Evolutionary conservation across 169 alveolate species (phyloP).

Genomic region (Babesia ovata): DNA sequence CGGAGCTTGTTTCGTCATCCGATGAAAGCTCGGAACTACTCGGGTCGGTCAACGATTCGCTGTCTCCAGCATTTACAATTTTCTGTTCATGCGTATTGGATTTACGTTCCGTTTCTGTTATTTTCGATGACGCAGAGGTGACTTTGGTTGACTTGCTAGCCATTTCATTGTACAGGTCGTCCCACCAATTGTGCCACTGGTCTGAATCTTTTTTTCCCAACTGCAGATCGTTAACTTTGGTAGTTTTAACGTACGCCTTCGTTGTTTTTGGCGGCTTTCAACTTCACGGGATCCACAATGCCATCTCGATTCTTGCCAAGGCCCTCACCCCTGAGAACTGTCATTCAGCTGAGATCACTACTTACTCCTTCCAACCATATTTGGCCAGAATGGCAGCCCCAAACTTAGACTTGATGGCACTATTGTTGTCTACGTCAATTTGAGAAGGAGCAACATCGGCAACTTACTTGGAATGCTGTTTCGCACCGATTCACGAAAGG

Average conservation of each 20-base stretch:
- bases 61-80: neutral
- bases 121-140: neutral
- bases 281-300: constrained; percentile 41
- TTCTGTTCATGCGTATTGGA: neutral
- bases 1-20: neutral
- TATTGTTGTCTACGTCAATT: neutral
- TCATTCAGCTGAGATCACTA: neutral
- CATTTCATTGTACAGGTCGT: constrained; percentile 56
- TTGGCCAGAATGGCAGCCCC: constrained; percentile 63
- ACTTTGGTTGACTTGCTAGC: constrained; percentile 49
- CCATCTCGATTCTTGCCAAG: constrained; percentile 60
- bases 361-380: constrained; percentile 70
- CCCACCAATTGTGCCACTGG: constrained; percentile 71
- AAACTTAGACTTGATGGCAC: constrained; percentile 28
- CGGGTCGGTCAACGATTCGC: neutral
- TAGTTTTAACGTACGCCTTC: constrained; percentile 39
- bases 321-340: constrained; percentile 52
- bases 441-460: neutral
- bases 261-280: constrained; percentile 25
- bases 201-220: constrained; percentile 35
- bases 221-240: neutral
- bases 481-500: constrained; percentile 23
- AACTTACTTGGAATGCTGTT: neutral
- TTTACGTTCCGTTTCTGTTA: neutral
- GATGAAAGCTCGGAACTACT: constrained; percentile 9